These are phyloP conservation scores for Cordyceps javanica DNA, from an alignment of 2,329 filamentous ascomycete species.

Conservation along the genomic window DNA sequence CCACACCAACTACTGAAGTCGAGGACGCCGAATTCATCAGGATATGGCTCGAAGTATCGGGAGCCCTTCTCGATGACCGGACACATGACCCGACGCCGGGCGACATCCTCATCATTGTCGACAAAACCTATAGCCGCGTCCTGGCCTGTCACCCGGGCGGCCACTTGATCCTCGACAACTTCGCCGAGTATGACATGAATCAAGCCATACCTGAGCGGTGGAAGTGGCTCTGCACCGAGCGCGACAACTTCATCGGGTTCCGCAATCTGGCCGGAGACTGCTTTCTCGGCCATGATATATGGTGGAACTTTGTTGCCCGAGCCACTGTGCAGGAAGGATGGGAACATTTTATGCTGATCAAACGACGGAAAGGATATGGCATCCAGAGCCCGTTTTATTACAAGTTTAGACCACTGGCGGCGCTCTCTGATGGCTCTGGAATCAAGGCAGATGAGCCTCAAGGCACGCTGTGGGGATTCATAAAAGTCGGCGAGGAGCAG, in stretches of 20 bases:
- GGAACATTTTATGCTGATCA: neutral
- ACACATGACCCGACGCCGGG: neutral
- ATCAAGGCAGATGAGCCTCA: constrained; percentile 52
- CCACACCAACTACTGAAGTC: neutral
- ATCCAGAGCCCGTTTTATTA: neutral
- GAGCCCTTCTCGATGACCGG: neutral
- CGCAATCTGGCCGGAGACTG: neutral
- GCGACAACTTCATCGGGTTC: neutral
- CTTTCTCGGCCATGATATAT: neutral
- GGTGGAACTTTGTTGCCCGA: neutral
- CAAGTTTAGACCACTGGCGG: neutral
- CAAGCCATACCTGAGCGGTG: neutral
- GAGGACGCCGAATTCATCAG: neutral
- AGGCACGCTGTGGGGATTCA: neutral
- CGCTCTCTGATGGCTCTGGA: constrained; percentile 55
- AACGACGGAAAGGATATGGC: neutral
- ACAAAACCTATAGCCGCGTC: neutral
- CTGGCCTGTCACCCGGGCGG: neutral
- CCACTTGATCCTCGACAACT: neutral
- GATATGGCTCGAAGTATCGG: neutral
- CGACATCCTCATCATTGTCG: neutral
- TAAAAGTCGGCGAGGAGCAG: neutral
- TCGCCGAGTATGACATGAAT: neutral
- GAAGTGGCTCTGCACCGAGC: constrained; percentile 1
- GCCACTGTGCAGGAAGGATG: neutral